Conservation (phyloP, 208 protist species). For the Herpetomonas tarakana region DNA sequence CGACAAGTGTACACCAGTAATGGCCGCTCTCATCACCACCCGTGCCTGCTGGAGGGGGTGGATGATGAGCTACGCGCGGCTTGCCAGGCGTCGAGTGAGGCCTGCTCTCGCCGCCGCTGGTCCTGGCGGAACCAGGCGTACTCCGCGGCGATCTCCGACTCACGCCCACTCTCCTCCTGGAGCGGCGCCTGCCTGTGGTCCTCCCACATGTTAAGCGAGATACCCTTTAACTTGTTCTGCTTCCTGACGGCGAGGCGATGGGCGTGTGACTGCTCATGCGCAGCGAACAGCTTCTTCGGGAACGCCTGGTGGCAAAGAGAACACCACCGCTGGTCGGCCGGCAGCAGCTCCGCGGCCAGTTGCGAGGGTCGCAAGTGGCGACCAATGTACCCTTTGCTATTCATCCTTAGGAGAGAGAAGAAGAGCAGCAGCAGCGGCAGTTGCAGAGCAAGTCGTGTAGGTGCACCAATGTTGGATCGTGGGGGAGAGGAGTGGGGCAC, state of each 20-base stretch:
- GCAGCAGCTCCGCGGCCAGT: constrained; percentile 66
- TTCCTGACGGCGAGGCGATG: constrained; percentile 63
- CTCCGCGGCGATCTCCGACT: constrained; percentile 47
- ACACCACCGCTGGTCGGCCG: constrained; percentile 73
- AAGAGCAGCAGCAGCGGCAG: neutral
- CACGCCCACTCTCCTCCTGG: constrained; percentile 50
- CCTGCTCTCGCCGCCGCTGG: constrained; percentile 53
- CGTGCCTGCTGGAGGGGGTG: too few relatives aligned
- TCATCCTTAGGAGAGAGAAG: constrained; percentile 11
- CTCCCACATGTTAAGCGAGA: constrained; percentile 80
- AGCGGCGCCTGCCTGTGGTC: constrained; percentile 67
- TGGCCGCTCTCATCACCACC: too few relatives aligned
- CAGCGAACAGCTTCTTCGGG: constrained; percentile 31
- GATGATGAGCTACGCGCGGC: too few relatives aligned
- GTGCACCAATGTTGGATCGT: too few relatives aligned
- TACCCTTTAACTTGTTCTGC: constrained; percentile 59
- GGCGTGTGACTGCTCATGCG: constrained; percentile 32
- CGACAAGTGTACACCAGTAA: too few relatives aligned
- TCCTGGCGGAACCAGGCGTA: constrained; percentile 58
- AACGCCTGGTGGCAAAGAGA: constrained; percentile 66
- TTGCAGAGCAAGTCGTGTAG: too few relatives aligned
- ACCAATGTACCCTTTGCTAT: constrained; percentile 69
- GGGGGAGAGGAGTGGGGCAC: too few relatives aligned
- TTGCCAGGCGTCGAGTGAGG: constrained; percentile 8
- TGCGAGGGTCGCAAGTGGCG: constrained; percentile 71